Percentiles rank a stretch among this genome's conserved stretches.
Evolutionary conservation across 2,329 filamentous ascomycete genomes (phyloP).

Genomic region (Mollisiaceae sp.): DNA sequence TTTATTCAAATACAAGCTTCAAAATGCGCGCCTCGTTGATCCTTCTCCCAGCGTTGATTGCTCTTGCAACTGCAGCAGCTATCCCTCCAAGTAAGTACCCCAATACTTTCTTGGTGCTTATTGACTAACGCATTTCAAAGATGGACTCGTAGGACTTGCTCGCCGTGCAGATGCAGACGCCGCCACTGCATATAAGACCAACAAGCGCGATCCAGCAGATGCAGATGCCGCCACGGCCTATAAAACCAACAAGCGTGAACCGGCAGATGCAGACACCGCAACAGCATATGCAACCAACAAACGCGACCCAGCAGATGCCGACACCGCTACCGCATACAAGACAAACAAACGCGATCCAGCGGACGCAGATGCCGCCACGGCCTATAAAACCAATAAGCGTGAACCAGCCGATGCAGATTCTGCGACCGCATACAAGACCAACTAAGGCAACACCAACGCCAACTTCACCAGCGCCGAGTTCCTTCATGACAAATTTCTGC

Average conservation of each 20-base stretch:
- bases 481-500: no score
- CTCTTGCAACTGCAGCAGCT: background rate
- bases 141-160: background rate
- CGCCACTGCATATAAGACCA: background rate
- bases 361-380: background rate
- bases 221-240: background rate
- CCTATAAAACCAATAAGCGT: background rate
- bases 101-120: background rate
- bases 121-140: background rate
- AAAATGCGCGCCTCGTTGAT: background rate
- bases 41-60: background rate
- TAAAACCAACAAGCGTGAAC: background rate
- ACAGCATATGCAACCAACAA: background rate
- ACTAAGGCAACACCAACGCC: background rate
- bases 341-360: background rate
- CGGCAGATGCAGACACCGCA: background rate
- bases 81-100: slow-evolving; percentile 2
- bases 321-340: background rate
- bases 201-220: background rate
- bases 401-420: background rate
- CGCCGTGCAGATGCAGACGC: background rate
- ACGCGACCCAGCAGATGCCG: background rate
- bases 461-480: background rate
- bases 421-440: background rate
- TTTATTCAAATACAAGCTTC: background rate